Conservation (phyloP, 805 yeast species). For the Starmerella asiatica region DNA sequence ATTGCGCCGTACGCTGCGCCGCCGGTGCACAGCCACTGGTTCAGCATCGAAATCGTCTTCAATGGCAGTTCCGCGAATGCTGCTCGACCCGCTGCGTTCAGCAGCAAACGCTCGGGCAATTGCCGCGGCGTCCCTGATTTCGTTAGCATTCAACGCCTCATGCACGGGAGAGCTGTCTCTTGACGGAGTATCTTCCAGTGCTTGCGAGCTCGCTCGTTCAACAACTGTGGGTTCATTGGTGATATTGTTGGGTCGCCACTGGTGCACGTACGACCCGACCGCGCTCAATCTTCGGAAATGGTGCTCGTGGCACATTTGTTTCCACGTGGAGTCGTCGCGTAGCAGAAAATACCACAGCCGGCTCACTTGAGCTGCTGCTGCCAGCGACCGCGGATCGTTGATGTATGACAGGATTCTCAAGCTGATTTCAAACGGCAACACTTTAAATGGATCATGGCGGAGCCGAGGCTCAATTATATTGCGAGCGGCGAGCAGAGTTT, state of each 20-base stretch:
- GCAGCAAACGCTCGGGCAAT: too few relatives aligned
- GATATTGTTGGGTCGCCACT: slow-evolving; percentile 9
- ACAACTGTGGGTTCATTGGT: slow-evolving; percentile 6
- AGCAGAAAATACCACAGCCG: slow-evolving; percentile 50
- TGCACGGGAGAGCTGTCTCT: background rate
- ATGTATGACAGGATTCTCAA: slow-evolving; percentile 70
- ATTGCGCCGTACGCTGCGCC: slow-evolving; percentile 4
- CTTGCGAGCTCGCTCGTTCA: slow-evolving; percentile 14
- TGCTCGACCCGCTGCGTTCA: too few relatives aligned
- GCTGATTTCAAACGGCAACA: slow-evolving; percentile 67
- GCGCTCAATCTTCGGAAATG: slow-evolving; percentile 29
- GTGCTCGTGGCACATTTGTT: slow-evolving; percentile 28
- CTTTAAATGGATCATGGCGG: slow-evolving; percentile 32
- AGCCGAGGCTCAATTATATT: slow-evolving; percentile 28
- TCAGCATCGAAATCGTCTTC: too few relatives aligned
- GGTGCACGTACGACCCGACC: slow-evolving; percentile 23
- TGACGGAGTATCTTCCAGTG: slow-evolving; percentile 9
- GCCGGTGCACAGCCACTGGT: background rate
- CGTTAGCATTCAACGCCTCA: background rate
- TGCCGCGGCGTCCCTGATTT: too few relatives aligned
- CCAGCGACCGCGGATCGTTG: slow-evolving; percentile 69
- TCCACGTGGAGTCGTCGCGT: slow-evolving; percentile 34
- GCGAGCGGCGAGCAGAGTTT: slow-evolving; percentile 21
- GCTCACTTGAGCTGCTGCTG: slow-evolving; percentile 87
- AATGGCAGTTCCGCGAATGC: too few relatives aligned